phyloP scores from a whole-genome alignment of 108 stramenopile species.

The Fragilaria crotonensis region DNA sequence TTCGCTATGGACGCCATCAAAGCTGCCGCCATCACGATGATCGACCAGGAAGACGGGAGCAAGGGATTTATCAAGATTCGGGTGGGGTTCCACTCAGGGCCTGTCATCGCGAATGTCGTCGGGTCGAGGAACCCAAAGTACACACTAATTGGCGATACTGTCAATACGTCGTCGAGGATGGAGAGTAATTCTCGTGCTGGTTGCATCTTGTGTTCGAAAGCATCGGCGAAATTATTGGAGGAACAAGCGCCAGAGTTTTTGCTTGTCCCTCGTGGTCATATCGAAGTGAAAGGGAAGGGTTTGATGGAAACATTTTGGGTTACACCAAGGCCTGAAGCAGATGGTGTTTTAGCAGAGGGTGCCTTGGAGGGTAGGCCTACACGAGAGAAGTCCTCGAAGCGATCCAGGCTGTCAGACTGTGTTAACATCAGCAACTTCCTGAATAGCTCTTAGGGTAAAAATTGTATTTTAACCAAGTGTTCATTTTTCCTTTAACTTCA shows the following conservation, averaged over 20 bases:
- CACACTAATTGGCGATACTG: slow-evolving; percentile 51
- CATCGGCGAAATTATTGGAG: slow-evolving; percentile 32
- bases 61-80: slow-evolving; percentile 39
- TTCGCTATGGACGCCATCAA: slow-evolving; percentile 42
- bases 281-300: slow-evolving; percentile 10
- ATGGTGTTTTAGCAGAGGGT: neutral
- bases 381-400: no score
- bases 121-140: slow-evolving; percentile 32
- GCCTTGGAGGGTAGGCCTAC: neutral
- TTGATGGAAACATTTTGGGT: slow-evolving; percentile 3
- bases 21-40: slow-evolving; percentile 29
- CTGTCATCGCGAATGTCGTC: slow-evolving; percentile 46
- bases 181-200: slow-evolving; percentile 32
- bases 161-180: slow-evolving; percentile 42
- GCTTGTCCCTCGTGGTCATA: slow-evolving; percentile 35
- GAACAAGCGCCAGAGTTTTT: slow-evolving; percentile 31
- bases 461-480: no score
- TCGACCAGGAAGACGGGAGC: slow-evolving; percentile 25
- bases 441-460: no score
- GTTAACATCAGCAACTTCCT: neutral
- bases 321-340: neutral
- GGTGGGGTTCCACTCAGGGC: slow-evolving; percentile 47
- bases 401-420: neutral
- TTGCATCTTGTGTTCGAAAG: slow-evolving; percentile 43
- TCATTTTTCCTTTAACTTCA: no score